A percentile compares a stretch with the other conserved stretches of the same genome.
Evolutionary conservation across 768 basidiomycete genomes (phyloP).

Genomic region (Podaxis sp.): DNA sequence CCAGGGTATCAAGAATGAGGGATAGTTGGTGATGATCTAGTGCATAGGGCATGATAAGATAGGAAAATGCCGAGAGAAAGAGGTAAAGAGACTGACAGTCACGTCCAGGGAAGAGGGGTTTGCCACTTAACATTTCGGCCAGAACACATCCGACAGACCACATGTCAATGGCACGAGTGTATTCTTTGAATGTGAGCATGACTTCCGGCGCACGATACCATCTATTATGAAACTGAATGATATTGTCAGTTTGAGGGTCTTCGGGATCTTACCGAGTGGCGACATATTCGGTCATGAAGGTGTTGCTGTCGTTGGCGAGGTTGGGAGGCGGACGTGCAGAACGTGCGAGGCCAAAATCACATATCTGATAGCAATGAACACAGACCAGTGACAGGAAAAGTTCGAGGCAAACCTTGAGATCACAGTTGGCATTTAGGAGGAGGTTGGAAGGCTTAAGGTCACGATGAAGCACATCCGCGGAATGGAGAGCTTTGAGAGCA

Average conservation of each 20-base stretch:
- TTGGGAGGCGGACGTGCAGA: constrained; percentile 73
- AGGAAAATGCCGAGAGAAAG: constrained; percentile 9
- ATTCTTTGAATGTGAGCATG: constrained; percentile 97
- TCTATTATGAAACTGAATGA: constrained; percentile 28
- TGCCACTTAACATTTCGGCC: constrained; percentile 91
- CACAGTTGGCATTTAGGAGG: constrained; percentile 95
- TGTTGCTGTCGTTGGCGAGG: constrained; percentile 65
- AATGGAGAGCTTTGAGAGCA: constrained; percentile 93
- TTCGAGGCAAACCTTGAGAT: constrained; percentile 72
- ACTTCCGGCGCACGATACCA: constrained; percentile 99
- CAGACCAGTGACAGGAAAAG: neutral
- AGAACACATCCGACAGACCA: constrained; percentile 86
- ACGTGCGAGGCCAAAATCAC: constrained; percentile 86
- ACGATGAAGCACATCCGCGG: constrained; percentile 93
- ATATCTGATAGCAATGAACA: constrained; percentile 45
- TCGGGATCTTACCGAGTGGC: constrained; percentile 64
- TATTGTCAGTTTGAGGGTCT: neutral
- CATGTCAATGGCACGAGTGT: constrained; percentile 82
- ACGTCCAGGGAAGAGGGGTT: constrained; percentile 91
- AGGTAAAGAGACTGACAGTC: constrained; percentile 57
- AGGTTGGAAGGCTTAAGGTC: constrained; percentile 98
- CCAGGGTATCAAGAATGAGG: constrained; percentile 91
- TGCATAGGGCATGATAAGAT: constrained; percentile 8
- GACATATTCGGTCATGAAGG: constrained; percentile 92
- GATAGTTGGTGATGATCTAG: constrained; percentile 91